Conservation (phyloP, 345 rosid species). For the Gossypium turneri region DNA sequence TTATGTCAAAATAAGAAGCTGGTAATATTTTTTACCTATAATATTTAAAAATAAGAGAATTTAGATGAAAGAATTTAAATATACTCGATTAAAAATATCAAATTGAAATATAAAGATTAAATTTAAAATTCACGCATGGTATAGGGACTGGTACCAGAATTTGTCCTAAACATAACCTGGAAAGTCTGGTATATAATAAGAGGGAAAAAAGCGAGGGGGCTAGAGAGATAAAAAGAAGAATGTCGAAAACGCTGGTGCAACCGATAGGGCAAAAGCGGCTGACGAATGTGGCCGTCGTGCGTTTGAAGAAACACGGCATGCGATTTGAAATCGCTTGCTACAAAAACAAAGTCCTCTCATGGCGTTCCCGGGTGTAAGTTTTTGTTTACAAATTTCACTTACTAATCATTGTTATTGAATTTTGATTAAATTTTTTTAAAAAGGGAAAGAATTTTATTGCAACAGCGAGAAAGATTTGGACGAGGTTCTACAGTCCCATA, state of each 20-base stretch:
- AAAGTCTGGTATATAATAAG: background rate
- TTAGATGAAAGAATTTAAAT: no score
- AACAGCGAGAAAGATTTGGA: conserved; percentile 91
- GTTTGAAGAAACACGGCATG: conserved; percentile 75
- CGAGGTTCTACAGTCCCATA: conserved; percentile 94
- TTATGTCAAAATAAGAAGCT: no score
- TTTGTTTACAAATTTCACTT: background rate
- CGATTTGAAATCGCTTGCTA: conserved; percentile 98
- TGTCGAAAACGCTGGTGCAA: conserved; percentile 82
- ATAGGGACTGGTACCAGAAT: no score
- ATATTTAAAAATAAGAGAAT: no score
- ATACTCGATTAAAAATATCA: no score
- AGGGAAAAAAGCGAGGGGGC: background rate
- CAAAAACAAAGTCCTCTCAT: conserved; percentile 97
- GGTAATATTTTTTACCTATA: no score
- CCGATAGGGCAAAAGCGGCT: conserved; percentile 93
- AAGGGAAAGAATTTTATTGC: background rate
- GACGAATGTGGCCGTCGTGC: conserved; percentile 92
- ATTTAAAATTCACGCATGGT: no score
- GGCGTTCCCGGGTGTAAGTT: conserved; percentile 96
- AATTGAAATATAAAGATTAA: no score
- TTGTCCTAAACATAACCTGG: background rate
- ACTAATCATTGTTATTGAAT: background rate
- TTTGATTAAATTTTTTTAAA: background rate
- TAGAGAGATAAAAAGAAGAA: conserved; percentile 22